Conservation (phyloP, 1,284 basidiomycete genomes). For the Ceratobasidium sp. region DNA sequence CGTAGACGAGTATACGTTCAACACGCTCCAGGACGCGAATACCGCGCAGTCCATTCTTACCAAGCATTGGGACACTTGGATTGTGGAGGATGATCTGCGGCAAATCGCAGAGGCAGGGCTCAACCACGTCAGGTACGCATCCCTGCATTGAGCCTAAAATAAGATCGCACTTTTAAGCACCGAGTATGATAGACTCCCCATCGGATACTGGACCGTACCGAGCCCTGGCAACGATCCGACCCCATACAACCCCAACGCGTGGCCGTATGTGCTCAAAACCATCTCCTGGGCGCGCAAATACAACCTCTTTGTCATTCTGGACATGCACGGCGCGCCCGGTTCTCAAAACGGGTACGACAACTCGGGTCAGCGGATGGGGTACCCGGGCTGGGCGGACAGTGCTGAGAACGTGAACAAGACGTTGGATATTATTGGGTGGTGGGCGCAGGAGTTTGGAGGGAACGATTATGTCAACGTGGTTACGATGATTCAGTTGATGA, state of each 20-base stretch:
- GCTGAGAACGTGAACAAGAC: slow-evolving; percentile 55
- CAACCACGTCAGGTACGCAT: slow-evolving; percentile 75
- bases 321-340: slow-evolving; percentile 64
- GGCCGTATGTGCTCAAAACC: slow-evolving; percentile 72
- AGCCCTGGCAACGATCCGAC: slow-evolving; percentile 58
- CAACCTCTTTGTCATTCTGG: slow-evolving; percentile 70
- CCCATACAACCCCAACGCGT: slow-evolving; percentile 73
- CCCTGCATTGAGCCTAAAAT: neutral
- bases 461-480: slow-evolving; percentile 55
- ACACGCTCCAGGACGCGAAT: slow-evolving; percentile 63
- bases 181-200: slow-evolving; percentile 64
- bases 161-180: neutral
- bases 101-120: slow-evolving; percentile 75
- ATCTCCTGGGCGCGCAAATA: slow-evolving; percentile 72
- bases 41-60: slow-evolving; percentile 63
- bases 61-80: slow-evolving; percentile 78
- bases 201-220: slow-evolving; percentile 82
- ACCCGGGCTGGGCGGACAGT: slow-evolving; percentile 57
- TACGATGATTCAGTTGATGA: slow-evolving; percentile 57
- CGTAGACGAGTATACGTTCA: slow-evolving; percentile 77
- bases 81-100: slow-evolving; percentile 74
- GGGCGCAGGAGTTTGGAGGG: slow-evolving; percentile 54
- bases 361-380: slow-evolving; percentile 69
- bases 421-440: slow-evolving; percentile 54
- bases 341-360: slow-evolving; percentile 75